Evolutionary conservation across 257 asterid genomes (phyloP), one percentile per base, ranked within the genome.

Genomic region (Salvia splendens): DNA sequence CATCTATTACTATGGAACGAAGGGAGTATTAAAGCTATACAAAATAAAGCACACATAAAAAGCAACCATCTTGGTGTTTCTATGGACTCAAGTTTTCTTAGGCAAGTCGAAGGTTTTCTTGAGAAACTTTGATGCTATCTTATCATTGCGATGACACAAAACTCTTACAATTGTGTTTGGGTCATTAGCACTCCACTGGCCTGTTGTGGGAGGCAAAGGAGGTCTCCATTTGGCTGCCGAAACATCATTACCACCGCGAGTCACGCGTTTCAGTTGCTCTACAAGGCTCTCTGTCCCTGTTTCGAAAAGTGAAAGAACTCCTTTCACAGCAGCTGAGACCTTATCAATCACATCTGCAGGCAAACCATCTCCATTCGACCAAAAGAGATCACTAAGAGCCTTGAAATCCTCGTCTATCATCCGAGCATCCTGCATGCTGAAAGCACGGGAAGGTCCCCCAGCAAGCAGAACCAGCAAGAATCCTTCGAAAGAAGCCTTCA

Each of bases 281-380:
- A 92, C 56, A 43, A 92, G 95, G 49, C 60, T 73, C 36, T 77
- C 85, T 0, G 95, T 81, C 4, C 78, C 85, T 7, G 72, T 77
- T 65, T 69, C 80, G 56, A 89, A 78, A 59, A 92, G 92, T 38
- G 86, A 83, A 43, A 92, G 73, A 61, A 87, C 77, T 33, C 79
- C 82, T 61, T 50, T 81, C 24, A 84, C 73, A 3, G 80, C 71
- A 45, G 64, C 61, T 12, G 95, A 83, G 49, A 69, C 68, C 80
- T 84, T 85, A 50, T 81, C 83, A n/a, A 92, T 87, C 79, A 92
- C 83, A 72, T 92, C 98, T 42, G 76, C 79, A 0, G 96, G 98
- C 70, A 92, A 76, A 41, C 98, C 98, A 75, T 92, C 95, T 58
- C 98, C 98, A 20, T 87, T 82, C 17, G 96, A 92, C 98, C 98